These are phyloP conservation scores for Cystofilobasidium ferigula DNA, from an alignment of 768 basidiomycete genomes.

Conservation along the genomic window DNA sequence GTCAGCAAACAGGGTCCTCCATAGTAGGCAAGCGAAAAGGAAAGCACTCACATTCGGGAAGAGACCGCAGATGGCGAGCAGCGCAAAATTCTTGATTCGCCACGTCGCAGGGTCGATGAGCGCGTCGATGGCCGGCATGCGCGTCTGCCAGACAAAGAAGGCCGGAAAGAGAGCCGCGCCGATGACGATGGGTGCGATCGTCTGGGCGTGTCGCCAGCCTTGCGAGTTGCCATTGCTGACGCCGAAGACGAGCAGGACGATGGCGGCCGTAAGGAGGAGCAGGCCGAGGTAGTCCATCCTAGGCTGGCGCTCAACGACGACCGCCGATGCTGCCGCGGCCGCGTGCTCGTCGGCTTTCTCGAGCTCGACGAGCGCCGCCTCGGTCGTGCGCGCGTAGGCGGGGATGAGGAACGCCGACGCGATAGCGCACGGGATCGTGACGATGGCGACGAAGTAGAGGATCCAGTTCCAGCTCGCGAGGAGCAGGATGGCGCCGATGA, in stretches of 20 bases:
- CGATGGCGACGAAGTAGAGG: constrained; percentile 28
- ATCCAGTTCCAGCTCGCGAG: constrained; percentile 33
- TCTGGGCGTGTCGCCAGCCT: neutral
- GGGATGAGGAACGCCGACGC: constrained; percentile 19
- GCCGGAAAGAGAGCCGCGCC: constrained; percentile 4
- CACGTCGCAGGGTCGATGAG: constrained; percentile 1
- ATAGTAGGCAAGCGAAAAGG: neutral
- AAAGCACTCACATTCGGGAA: neutral
- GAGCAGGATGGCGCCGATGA: constrained; percentile 27
- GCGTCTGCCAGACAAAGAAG: constrained; percentile 21
- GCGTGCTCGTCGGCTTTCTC: constrained; percentile 29
- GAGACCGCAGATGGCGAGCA: constrained; percentile 2
- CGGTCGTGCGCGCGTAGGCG: constrained; percentile 6
- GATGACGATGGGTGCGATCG: constrained; percentile 8
- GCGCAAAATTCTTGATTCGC: constrained; percentile 7
- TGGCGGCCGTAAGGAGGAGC: constrained; percentile 27
- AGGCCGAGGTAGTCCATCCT: constrained; percentile 13
- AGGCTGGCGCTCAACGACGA: constrained; percentile 28
- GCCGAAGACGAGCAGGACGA: constrained; percentile 32
- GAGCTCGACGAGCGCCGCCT: constrained; percentile 22
- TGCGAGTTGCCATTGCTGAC: constrained; percentile 29
- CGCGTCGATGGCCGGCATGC: constrained; percentile 5
- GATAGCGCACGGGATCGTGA: constrained; percentile 11
- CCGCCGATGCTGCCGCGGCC: constrained; percentile 34
- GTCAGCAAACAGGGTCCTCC: neutral